Conservation (phyloP, 2,329 filamentous ascomycete species). For the Plectosphaerella sp. region DNA sequence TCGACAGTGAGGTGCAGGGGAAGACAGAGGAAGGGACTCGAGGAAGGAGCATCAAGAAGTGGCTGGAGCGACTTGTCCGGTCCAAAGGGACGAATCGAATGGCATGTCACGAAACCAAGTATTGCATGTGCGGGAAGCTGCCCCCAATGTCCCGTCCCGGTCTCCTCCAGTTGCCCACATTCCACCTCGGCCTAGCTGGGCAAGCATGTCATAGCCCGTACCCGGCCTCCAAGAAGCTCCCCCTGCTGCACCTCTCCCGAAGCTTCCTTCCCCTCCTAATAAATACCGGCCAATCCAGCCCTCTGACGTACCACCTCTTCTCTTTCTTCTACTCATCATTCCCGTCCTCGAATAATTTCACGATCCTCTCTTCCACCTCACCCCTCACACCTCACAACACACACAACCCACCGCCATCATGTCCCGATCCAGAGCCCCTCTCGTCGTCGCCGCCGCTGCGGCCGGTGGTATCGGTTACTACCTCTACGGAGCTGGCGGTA, state of each 20-base stretch:
- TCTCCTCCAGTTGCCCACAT: too few relatives aligned
- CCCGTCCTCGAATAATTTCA: background rate
- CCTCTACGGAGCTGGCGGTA: slow-evolving; percentile 81
- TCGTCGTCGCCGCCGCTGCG: slow-evolving; percentile 56
- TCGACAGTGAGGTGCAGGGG: too few relatives aligned
- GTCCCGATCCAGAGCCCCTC: slow-evolving; percentile 42
- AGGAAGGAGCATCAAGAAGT: too few relatives aligned
- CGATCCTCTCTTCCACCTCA: background rate
- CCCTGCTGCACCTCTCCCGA: background rate
- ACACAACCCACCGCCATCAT: slow-evolving; percentile 25
- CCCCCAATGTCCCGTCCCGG: background rate
- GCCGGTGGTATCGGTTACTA: slow-evolving; percentile 79
- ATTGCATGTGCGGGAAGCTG: background rate
- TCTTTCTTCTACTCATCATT: slow-evolving; percentile 5
- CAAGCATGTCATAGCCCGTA: background rate
- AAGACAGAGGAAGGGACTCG: too few relatives aligned
- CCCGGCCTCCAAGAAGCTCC: background rate
- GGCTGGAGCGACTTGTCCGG: background rate
- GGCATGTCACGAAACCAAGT: background rate
- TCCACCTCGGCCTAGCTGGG: background rate
- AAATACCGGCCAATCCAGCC: slow-evolving; percentile 6
- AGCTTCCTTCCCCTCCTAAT: slow-evolving; percentile 3
- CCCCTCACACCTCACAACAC: background rate
- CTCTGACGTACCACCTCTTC: background rate
- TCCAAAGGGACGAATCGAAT: background rate